Conservation (phyloP, 2,329 filamentous ascomycete species). For the Xylariaceae sp. region DNA sequence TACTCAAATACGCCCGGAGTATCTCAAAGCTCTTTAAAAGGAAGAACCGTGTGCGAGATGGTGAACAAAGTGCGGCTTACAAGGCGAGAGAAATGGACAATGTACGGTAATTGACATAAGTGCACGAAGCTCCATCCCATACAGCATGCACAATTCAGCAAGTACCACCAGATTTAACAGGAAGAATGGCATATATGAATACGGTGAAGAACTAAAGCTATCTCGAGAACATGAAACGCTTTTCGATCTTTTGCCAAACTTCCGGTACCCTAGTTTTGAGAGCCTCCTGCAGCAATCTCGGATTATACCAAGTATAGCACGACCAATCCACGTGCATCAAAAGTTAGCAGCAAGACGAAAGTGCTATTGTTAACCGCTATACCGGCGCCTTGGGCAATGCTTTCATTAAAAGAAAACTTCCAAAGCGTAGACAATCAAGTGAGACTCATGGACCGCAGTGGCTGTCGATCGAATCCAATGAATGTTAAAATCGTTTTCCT, state of each 20-base stretch:
- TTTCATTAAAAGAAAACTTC: constrained; percentile 23
- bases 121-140: too few relatives aligned
- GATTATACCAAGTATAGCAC: constrained; percentile 30
- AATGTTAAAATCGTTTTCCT: constrained; percentile 18
- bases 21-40: too few relatives aligned
- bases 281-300: constrained; percentile 19
- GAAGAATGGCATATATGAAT: constrained; percentile 15
- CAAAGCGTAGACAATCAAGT: too few relatives aligned
- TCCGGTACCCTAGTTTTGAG: constrained; percentile 26
- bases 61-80: too few relatives aligned
- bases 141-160: too few relatives aligned
- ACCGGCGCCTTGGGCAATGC: constrained; percentile 14
- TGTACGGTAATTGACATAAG: too few relatives aligned
- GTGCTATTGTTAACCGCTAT: constrained; percentile 16
- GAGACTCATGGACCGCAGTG: too few relatives aligned
- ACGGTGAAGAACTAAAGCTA: constrained; percentile 19
- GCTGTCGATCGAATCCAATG: constrained; percentile 27
- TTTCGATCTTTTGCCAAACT: constrained; percentile 23
- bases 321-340: constrained; percentile 22
- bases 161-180: not conserved
- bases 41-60: too few relatives aligned
- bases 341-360: too few relatives aligned
- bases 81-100: too few relatives aligned
- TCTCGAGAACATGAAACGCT: constrained; percentile 21
- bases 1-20: too few relatives aligned